Base-by-base conservation (phyloP, 75 land plant genomes). In the Adiantum capillusveneris region DNA sequence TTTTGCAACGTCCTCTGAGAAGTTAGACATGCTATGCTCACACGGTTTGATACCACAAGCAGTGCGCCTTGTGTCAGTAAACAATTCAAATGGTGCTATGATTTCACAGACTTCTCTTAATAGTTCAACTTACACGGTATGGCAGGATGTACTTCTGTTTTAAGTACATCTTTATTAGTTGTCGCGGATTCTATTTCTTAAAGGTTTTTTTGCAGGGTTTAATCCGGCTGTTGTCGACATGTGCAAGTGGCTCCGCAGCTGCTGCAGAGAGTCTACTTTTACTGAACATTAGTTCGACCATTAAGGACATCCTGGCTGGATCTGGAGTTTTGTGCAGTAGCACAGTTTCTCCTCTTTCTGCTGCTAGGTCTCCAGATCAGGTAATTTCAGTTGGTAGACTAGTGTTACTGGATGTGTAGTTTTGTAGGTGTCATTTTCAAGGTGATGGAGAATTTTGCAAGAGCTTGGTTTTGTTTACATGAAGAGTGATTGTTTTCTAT, bases 21-120 rank as follows among this genome's bases (percentile, higher is more conserved):
- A 79, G 63, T 53, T 94, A 25, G 96, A 86, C 72, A 82, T 72
- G 50, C 80, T 95, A 13, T 95, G 99, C 69, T 84, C 85, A 31
- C 88, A 95, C 74, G 99, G 96, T 9, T 75, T 95, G 53, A 90
- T 95, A 58, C 75, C 83, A 13, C 96, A 88, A 74, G 88, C 86
- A 63, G 90, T 88, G 30, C 64, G 81, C 7, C 83, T 95, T 22
- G 71, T 95, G 59, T 81, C 91, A n/a, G 77, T 77, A 30, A 80
- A 84, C 42, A 90, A 63, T 69, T 54, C 96, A 31, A 82, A 84
- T 31, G 86, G 93, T 58, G 62, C 46, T 42, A 36, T 57, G 60
- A 71, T 73, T 29, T 84, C 90, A 9, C 96, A 88, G 65, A 77
- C 96, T 30, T 81, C 88, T 37, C 82, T 95, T 0, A 86, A 96